A percentile compares a stretch with the other conserved stretches of the same genome.
Conservation (phyloP, 2,329 filamentous ascomycete genomes). For the Penicillium sp. region DNA sequence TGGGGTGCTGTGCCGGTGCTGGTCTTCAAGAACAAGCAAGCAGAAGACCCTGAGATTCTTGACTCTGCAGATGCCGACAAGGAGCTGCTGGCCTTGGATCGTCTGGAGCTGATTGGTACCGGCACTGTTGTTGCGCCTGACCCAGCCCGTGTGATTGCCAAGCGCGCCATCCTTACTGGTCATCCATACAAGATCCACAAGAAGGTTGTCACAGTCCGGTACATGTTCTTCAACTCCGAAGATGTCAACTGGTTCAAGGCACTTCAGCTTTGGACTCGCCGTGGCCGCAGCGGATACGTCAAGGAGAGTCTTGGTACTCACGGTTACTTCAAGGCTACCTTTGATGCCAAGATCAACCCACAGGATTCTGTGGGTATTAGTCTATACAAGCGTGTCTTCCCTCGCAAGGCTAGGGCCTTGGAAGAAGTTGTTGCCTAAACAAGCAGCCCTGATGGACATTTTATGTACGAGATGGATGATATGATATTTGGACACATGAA, state of each 20-base stretch:
- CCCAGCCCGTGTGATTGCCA: constrained; percentile 75
- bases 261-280: constrained; percentile 86
- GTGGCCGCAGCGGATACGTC: constrained; percentile 83
- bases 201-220: constrained; percentile 90
- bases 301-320: constrained; percentile 95
- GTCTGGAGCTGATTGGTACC: constrained; percentile 73
- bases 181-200: constrained; percentile 99
- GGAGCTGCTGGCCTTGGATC: constrained; percentile 38
- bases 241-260: constrained; percentile 99
- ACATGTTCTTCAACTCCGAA: constrained; percentile 99
- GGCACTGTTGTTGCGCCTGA: constrained; percentile 82
- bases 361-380: constrained; percentile 92
- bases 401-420: constrained; percentile 61
- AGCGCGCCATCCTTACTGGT: constrained; percentile 88
- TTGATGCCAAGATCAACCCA: constrained; percentile 93
- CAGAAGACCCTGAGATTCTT: constrained; percentile 41
- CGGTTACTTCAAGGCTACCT: constrained; percentile 99
- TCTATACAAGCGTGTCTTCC: constrained; percentile 81
- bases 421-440: constrained; percentile 30
- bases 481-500: too few species aligned
- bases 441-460: constrained; percentile 2
- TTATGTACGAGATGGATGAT: constrained; percentile 23
- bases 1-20: constrained; percentile 91
- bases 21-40: constrained; percentile 66
- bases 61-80: constrained; percentile 44